Base-by-base conservation (phyloP, 2,329 filamentous ascomycete genomes). In the Sporothrix euskadiensis region DNA sequence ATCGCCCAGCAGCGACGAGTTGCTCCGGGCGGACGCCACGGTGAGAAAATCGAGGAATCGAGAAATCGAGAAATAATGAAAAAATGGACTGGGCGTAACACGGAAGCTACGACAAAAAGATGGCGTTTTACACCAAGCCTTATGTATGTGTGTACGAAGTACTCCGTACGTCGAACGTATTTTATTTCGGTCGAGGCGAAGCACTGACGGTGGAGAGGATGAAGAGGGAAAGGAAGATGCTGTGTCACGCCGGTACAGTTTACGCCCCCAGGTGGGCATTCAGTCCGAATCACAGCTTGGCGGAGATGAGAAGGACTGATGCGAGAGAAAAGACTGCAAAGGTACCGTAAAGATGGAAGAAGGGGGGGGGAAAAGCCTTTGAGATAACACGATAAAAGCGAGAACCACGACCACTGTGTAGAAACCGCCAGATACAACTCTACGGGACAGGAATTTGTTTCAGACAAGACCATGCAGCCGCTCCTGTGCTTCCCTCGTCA, bases 231-330 rank as follows among this genome's bases (percentile, higher is more conserved):
- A 32, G 44, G 47, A 69, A 30, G 52, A 41, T 41, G 30, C 1
- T 56, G 66, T 69, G 30, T 54, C n/a, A 69, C 66, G 66, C 44
- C 16, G 41, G 44, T 47, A 52, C 44, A 56, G n/a, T 4, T 26
- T 69, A 32, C 49, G 19, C 47, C 30, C 32, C 47, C 22, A 16
- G 14, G 44, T 30, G 41, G 49, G 68, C 35, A 56, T 70, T 9
- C 8, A 54, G 44, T 44, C 68, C 68, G 68, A 44, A 70, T 70
- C 66, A 69, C 66, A 69, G 26, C 65, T 32, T 52, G 41, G 44
- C 65, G 26, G 16, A 8, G 22, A 52, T 10, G 22, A 56, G 4
- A 5, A 49, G 44, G 14, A 9, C 41, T 44, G 41, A 44, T 44
- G 6, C 16, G 22, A 30, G 6, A 47, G n/a, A 26, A 12, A 12